Percentiles rank a stretch among this genome's conserved stretches.
phyloP scores from a whole-genome alignment of 1,139 yeast genomes.

The Pichia sp. region DNA sequence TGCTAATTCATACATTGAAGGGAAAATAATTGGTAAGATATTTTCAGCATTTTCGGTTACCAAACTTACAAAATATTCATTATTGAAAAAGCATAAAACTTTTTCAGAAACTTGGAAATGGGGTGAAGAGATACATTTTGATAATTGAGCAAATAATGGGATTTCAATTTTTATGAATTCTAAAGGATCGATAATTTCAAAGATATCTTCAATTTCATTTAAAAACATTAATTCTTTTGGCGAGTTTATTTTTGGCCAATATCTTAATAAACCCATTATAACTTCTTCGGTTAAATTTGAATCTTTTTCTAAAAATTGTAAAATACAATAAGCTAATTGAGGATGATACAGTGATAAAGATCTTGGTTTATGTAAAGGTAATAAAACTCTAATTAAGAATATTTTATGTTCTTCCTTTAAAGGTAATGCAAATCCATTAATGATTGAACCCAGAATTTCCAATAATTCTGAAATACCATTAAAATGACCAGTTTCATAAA shows the following conservation, averaged over 20 bases:
- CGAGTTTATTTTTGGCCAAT: constrained; percentile 95
- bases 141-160: constrained; percentile 87
- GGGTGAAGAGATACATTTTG: constrained; percentile 89
- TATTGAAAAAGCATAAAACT: constrained; percentile 89
- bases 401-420: constrained; percentile 94
- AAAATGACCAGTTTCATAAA: constrained; percentile 91
- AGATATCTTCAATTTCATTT: constrained; percentile 92
- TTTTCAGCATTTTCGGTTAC: constrained; percentile 89
- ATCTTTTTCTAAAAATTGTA: constrained; percentile 93
- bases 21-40: constrained; percentile 85
- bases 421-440: constrained; percentile 96
- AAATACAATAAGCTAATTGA: constrained; percentile 93
- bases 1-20: constrained; percentile 80
- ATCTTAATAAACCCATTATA: constrained; percentile 82
- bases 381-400: constrained; percentile 77
- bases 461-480: constrained; percentile 93
- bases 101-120: constrained; percentile 98
- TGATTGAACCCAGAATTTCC: constrained; percentile 92
- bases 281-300: constrained; percentile 90
- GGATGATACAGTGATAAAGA: constrained; percentile 88
- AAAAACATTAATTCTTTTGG: constrained; percentile 95
- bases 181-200: constrained; percentile 90
- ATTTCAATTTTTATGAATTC: constrained; percentile 90
- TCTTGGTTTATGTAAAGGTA: constrained; percentile 91
- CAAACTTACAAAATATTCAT: constrained; percentile 84